Evolutionary conservation across 176 grass and related monocot genomes (phyloP).

Genomic region (Elaeis guineensis): DNA sequence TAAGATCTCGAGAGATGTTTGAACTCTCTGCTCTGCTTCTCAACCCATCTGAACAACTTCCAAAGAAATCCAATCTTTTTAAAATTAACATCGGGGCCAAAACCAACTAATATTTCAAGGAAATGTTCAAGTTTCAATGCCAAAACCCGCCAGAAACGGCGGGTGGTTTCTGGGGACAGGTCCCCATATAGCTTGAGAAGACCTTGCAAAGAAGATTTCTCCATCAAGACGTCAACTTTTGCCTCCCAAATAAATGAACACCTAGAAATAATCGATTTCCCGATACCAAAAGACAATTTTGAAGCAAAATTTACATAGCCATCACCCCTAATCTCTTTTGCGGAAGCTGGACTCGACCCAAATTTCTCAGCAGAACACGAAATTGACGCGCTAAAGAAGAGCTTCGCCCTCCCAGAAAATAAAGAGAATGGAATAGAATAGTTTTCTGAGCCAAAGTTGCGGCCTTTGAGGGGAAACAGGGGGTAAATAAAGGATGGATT

Average conservation of each 20-base stretch:
- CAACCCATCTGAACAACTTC: slow-evolving; percentile 77
- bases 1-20: slow-evolving; percentile 65
- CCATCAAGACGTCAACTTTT: slow-evolving; percentile 33
- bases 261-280: slow-evolving; percentile 35
- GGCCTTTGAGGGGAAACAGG: too few relatives aligned
- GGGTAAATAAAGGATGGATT: too few relatives aligned
- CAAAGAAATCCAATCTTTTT: slow-evolving; percentile 53
- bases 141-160: slow-evolving; percentile 52
- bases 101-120: slow-evolving; percentile 54
- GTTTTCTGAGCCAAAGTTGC: too few relatives aligned
- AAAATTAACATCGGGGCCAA: slow-evolving; percentile 35
- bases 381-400: background rate
- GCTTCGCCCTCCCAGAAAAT: too few relatives aligned
- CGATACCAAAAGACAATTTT: slow-evolving; percentile 33
- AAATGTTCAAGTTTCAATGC: slow-evolving; percentile 42
- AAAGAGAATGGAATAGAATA: too few relatives aligned
- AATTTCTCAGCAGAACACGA: background rate
- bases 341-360: background rate
- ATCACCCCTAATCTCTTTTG: background rate
- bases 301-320: background rate
- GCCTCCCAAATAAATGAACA: slow-evolving; percentile 42
- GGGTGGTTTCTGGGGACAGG: slow-evolving; percentile 56
- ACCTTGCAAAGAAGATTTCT: slow-evolving; percentile 38
- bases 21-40: slow-evolving; percentile 41
- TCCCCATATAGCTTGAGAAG: slow-evolving; percentile 48